These are phyloP conservation scores for Dipodascus geniculatus DNA, from an alignment of 805 yeast species.

Conservation along the genomic window DNA sequence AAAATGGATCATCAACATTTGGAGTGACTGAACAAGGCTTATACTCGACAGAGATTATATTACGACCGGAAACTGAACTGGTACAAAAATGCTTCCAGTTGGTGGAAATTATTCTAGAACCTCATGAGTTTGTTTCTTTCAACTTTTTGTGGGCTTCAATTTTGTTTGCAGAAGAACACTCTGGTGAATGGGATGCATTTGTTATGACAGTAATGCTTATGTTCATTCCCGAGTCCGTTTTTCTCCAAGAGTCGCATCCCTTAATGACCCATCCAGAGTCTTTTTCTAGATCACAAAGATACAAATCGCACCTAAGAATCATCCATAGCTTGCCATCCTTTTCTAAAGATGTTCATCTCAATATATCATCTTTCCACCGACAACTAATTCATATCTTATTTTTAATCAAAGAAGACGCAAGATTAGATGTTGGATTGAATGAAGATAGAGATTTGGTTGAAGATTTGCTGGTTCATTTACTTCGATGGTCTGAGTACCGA, in stretches of 20 bases:
- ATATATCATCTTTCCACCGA: background rate
- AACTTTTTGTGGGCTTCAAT: conserved; percentile 56
- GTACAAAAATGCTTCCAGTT: conserved; percentile 37
- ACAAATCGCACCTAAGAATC: background rate
- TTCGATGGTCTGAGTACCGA: background rate
- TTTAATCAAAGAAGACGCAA: background rate
- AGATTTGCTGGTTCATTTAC: background rate
- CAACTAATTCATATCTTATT: background rate
- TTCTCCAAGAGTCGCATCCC: background rate
- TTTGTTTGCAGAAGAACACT: conserved; percentile 29
- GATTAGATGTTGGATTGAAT: background rate
- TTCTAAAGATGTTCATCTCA: background rate
- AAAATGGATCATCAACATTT: background rate
- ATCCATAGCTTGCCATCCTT: background rate
- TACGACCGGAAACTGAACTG: conserved; percentile 32
- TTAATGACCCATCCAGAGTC: background rate
- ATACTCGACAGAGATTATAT: background rate
- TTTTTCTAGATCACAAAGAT: background rate
- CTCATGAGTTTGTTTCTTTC: conserved; percentile 44
- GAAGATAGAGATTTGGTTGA: background rate
- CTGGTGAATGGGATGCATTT: conserved; percentile 51
- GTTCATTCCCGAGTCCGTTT: conserved; percentile 21
- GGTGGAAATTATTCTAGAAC: conserved; percentile 44
- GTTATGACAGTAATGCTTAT: conserved; percentile 35
- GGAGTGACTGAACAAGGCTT: background rate